Percentiles rank a stretch among this genome's conserved stretches.
These are phyloP conservation scores for Solanum rostratum DNA, from an alignment of 257 asterid genomes.

Conservation along the genomic window DNA sequence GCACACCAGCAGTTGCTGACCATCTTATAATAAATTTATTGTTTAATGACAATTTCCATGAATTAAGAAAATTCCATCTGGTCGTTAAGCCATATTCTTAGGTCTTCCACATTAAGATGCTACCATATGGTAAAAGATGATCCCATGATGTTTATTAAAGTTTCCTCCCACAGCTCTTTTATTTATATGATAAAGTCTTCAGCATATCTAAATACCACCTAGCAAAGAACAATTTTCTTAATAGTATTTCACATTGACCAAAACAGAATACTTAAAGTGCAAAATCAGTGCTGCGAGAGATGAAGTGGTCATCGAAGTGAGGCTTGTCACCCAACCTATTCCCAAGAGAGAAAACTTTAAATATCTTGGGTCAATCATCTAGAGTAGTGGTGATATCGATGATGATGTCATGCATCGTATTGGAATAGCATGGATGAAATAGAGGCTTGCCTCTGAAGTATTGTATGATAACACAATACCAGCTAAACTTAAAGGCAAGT, in stretches of 20 bases:
- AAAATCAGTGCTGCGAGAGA: no score
- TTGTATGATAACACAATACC: no score
- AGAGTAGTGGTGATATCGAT: no score
- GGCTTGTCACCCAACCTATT: no score
- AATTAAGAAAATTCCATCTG: background rate
- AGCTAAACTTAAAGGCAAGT: no score
- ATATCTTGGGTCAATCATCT: no score
- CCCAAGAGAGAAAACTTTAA: no score
- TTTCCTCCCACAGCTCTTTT: background rate
- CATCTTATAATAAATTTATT: background rate
- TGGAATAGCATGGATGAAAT: no score
- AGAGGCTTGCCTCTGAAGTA: no score
- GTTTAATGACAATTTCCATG: background rate
- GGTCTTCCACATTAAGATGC: background rate
- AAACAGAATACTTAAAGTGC: no score
- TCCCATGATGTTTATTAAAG: background rate
- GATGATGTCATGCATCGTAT: no score
- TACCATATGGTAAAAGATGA: background rate
- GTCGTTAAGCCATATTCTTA: background rate
- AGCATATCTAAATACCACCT: background rate
- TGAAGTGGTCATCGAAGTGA: no score
- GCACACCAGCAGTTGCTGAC: background rate
- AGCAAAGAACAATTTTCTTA: background rate
- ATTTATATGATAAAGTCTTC: background rate
- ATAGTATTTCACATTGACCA: background rate